phyloP scores from a whole-genome alignment of 163 green algal genomes.

The Coccomyxa subellipsoidea region DNA sequence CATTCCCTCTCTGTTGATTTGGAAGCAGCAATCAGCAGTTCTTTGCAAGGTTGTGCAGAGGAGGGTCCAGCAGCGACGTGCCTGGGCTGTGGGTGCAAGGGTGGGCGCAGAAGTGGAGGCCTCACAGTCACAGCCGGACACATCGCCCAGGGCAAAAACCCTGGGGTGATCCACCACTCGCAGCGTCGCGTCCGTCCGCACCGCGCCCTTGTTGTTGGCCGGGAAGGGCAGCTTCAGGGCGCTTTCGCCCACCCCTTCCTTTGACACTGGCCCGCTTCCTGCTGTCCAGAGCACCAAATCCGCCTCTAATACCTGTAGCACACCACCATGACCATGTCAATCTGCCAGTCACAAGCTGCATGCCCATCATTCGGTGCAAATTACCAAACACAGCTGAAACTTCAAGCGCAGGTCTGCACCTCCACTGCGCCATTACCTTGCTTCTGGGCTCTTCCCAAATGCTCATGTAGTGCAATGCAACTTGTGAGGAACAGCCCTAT shows the following conservation, averaged over 20 bases:
- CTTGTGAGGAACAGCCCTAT: too few species aligned
- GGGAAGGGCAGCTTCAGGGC: slow-evolving; percentile 64
- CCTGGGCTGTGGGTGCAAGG: slow-evolving; percentile 56
- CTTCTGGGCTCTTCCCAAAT: too few species aligned
- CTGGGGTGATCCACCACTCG: slow-evolving; percentile 58
- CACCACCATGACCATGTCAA: too few species aligned
- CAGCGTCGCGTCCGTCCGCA: slow-evolving; percentile 70
- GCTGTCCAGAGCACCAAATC: slow-evolving; percentile 92
- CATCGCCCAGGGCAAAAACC: slow-evolving; percentile 94
- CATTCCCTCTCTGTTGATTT: too few species aligned
- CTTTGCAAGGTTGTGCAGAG: neutral
- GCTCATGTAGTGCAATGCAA: too few species aligned
- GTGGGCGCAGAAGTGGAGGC: neutral
- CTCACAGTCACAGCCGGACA: slow-evolving; percentile 34
- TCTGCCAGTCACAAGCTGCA: too few species aligned
- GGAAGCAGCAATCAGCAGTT: neutral
- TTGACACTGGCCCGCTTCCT: slow-evolving; percentile 52
- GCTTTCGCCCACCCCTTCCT: neutral
- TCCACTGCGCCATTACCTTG: too few species aligned
- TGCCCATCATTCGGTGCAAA: too few species aligned
- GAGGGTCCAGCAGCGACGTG: slow-evolving; percentile 8
- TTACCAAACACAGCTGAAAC: too few species aligned
- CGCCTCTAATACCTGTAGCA: slow-evolving; percentile 32
- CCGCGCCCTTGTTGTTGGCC: slow-evolving; percentile 35
- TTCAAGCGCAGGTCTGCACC: too few species aligned